These are phyloP conservation scores for Circinella umbellata DNA, from an alignment of 371 early-diverging fungal genomes.

Conservation along the genomic window DNA sequence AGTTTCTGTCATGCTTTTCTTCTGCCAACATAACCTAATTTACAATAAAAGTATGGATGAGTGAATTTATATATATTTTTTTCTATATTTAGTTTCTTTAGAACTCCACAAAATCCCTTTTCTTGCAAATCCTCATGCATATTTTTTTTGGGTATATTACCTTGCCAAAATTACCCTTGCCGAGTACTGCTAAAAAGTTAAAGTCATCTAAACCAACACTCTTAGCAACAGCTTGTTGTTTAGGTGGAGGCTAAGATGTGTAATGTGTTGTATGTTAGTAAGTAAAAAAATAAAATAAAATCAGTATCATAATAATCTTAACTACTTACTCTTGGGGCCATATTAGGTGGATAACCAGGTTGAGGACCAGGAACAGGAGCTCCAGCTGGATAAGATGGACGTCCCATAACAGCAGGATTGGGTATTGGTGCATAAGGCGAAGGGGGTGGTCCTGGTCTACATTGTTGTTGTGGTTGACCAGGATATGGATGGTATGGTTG, in stretches of 20 bases:
- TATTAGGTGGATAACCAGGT: slow-evolving; percentile 5
- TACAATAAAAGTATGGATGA: not conserved
- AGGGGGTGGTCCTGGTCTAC: slow-evolving; percentile 17
- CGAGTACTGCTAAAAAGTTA: slow-evolving; percentile 91
- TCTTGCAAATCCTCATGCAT: not conserved
- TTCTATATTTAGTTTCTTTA: too few relatives aligned
- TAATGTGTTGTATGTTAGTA: too few relatives aligned
- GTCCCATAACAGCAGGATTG: slow-evolving; percentile 25
- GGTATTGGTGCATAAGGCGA: slow-evolving; percentile 27
- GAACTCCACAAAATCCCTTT: too few relatives aligned
- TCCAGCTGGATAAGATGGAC: slow-evolving; percentile 15
- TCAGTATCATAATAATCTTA: too few relatives aligned
- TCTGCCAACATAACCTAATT: slow-evolving; percentile 93
- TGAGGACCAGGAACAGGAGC: not conserved
- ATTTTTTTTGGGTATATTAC: slow-evolving; percentile 36
- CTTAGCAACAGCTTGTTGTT: slow-evolving; percentile 16
- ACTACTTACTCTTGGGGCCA: slow-evolving; percentile 22
- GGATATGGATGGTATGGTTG: slow-evolving; percentile 12
- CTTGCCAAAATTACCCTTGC: slow-evolving; percentile 99
- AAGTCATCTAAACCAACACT: slow-evolving; percentile 79
- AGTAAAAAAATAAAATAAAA: too few relatives aligned
- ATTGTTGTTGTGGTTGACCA: slow-evolving; percentile 28
- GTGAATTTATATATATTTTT: too few relatives aligned
- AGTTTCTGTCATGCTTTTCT: slow-evolving; percentile 78
- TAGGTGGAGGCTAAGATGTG: slow-evolving; percentile 23